Evolutionary conservation across 257 asterid genomes (phyloP), one percentile per base, ranked within the genome.

Genomic region (Jaltomata sinuosa): DNA sequence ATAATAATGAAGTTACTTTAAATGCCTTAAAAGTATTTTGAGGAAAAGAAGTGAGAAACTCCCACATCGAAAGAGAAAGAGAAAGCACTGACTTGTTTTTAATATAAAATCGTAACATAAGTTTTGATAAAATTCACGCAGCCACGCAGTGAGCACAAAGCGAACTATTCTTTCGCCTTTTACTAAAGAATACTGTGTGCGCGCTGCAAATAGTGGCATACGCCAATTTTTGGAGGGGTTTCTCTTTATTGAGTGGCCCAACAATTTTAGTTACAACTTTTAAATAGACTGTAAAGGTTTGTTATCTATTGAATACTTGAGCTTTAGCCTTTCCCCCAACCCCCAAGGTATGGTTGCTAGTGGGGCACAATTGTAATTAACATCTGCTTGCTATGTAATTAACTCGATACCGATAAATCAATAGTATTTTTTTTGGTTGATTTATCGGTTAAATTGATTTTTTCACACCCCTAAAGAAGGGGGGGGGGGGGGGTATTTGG

Each of bases 51-150:
- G 16, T 11, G 34, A 59, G 11, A 0, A 2, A 25, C 18, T 61
- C 19, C 68, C 68, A 61, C 68, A 61, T 59, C 34, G 68, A 25
- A 22, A 25, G 18, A 25, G 0, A 22, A 10, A 11, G 18, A 22
- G 27, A 22, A 22, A 59, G 18, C 15, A 27, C 34, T 0, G 25
- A 59, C 34, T 61, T 22, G 6, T 22, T 61, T 11, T 4, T 11
- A 2, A 27, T 22, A 59, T 59, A 59, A 22, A 22, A 22, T 4
- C 34, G 31, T 25, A 59, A 27, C 18, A 27, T 4, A 22, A 3
- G 18, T 0, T 1, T 0, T 3, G 1, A 0, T 0, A 1, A 0
- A 57, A n/a, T 1, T 9, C 34, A 59, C 68, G 34, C 68, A 59
- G 34, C 68, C 68, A 59, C 8, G 18, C 34, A 22, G 32, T 22